Base-by-base conservation (phyloP, 352 stramenopile genomes). In the Stramenopiles sp. region DNA sequence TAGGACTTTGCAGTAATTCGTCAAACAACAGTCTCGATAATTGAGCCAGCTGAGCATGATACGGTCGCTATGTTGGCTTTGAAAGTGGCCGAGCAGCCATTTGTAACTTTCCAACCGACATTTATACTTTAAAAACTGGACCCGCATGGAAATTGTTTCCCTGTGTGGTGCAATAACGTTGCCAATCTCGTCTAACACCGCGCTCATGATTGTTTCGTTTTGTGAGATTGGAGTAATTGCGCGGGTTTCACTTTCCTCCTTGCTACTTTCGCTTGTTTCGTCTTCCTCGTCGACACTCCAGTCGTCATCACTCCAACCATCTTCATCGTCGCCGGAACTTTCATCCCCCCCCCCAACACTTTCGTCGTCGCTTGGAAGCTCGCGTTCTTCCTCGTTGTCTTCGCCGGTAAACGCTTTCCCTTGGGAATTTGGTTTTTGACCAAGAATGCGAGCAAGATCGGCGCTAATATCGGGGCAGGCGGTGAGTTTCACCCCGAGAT, bases 91-190 rank as follows among this genome's bases (percentile, higher is more conserved):
- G 12, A 18, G 12, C 25, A 53, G 25, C 12, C 25, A 25, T 25
- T 18, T 18, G 43, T 53, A 53, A 25, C 43, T 18, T 25, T 25
- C 25, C 25, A 53, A 53, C 12, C 43, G 43, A 53, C 25, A 53
- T 53, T 53, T 53, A 53, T 53, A 53, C 25, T 53, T 53, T 25
- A 53, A 53, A 53, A 53, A 53, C 43, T 53, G 12, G 12, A 53
- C 12, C 12, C 43, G 43, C 43, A 53, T 25, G 43, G 12, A 53
- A 53, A 53, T 53, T 53, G 12, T 53, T 53, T 53, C 25, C 43
- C 12, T 53, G 43, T 18, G 12, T 25, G 43, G 12, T 53, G 25
- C 25, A 53, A 25, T 25, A 53, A 53, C 43, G 25, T n/a, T n/a
- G 25, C 43, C 12, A 53, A 53, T 53, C 12, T 18, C 43, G 43